Evolutionary conservation across 129 eudicot genomes (phyloP).

Genomic region (Lactuca saligna): DNA sequence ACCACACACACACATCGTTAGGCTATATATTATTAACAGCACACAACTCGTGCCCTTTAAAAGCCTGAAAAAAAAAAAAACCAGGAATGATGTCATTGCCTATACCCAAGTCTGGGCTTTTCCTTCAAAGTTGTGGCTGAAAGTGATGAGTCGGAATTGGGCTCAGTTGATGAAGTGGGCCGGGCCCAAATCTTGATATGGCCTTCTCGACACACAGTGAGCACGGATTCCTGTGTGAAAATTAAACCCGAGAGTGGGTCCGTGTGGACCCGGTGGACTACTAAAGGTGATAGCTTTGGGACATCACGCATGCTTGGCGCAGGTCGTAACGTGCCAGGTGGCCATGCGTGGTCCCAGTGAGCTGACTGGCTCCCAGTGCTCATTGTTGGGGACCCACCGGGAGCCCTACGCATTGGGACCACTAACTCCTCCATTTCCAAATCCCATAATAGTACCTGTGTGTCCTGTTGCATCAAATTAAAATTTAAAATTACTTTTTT

Average conservation of each 20-base stretch:
- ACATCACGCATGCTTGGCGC: constrained; percentile 89
- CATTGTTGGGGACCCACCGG: constrained; percentile 85
- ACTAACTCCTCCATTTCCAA: constrained; percentile 89
- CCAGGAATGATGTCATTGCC: constrained; percentile 35
- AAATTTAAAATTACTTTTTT: not conserved
- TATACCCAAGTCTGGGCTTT: constrained; percentile 47
- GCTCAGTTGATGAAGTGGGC: constrained; percentile 57
- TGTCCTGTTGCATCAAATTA: constrained; percentile 47
- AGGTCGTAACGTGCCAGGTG: constrained; percentile 72
- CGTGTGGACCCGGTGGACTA: constrained; percentile 77
- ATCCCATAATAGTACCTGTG: constrained; percentile 87
- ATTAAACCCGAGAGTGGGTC: constrained; percentile 84
- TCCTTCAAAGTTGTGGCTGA: constrained; percentile 51
- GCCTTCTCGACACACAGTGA: constrained; percentile 81
- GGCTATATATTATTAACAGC: constrained; percentile 33
- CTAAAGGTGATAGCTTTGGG: constrained; percentile 91
- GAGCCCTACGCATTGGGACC: constrained; percentile 82
- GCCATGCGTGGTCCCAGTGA: constrained; percentile 72
- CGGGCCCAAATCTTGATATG: constrained; percentile 86
- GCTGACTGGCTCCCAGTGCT: constrained; percentile 83
- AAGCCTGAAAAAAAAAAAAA: constrained; percentile 30
- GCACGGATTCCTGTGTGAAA: constrained; percentile 71
- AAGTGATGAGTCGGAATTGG: constrained; percentile 50
- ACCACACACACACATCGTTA: constrained; percentile 40
- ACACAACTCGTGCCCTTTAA: constrained; percentile 11